phyloP scores from a whole-genome alignment of 305 asterid species.

The Fraxinus greggii region DNA sequence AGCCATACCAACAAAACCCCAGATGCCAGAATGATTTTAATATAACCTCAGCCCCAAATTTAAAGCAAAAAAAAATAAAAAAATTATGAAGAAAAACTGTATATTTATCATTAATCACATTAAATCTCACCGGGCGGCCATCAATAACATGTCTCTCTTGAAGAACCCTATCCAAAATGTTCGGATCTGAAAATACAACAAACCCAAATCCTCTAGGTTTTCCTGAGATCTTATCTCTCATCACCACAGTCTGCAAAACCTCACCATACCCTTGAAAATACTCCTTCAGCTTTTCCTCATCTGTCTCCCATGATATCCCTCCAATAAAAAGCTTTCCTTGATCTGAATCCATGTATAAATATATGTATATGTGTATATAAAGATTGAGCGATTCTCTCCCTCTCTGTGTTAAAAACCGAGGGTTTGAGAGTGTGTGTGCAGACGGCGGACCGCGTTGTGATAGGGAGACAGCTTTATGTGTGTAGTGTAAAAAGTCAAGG shows the following conservation, averaged over 20 bases:
- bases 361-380: background rate
- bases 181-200: conserved; percentile 87
- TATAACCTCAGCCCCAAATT: background rate
- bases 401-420: background rate
- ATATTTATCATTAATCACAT: background rate
- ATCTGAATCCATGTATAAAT: conserved; percentile 70
- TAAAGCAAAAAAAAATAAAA: background rate
- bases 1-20: background rate
- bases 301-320: conserved; percentile 90
- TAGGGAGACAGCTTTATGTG: background rate
- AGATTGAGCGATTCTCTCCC: background rate
- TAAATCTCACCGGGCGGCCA: conserved; percentile 70
- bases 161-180: conserved; percentile 66
- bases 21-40: background rate
- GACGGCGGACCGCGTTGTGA: background rate
- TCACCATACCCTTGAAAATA: conserved; percentile 75
- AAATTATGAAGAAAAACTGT: background rate
- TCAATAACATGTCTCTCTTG: conserved; percentile 78
- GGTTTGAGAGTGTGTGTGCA: background rate
- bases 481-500: conserved; percentile 2
- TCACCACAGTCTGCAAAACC: conserved; percentile 73
- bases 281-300: conserved; percentile 76
- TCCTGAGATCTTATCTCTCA: conserved; percentile 73
- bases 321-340: conserved; percentile 88
- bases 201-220: conserved; percentile 90